A percentile compares a stretch with the other conserved stretches of the same genome.
phyloP scores from a whole-genome alignment of 2,329 filamentous ascomycete species.

The Cephalotrichum gorgonifer region DNA sequence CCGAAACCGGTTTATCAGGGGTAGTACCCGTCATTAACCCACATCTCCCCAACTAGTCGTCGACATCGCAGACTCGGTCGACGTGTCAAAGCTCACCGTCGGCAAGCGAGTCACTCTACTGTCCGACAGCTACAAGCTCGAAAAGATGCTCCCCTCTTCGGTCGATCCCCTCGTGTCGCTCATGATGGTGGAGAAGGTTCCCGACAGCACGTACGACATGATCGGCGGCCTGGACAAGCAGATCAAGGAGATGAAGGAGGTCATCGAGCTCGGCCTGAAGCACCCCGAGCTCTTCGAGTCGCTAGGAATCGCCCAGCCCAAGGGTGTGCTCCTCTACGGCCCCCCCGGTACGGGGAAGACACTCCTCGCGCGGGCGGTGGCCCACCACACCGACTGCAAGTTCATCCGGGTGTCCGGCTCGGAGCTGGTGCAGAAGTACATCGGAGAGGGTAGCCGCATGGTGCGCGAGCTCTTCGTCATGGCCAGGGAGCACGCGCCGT shows the following conservation, averaged over 20 bases:
- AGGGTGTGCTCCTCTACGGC: conserved; percentile 92
- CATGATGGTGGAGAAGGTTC: conserved; percentile 99
- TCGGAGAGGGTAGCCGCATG: conserved; percentile 96
- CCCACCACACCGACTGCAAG: conserved; percentile 97
- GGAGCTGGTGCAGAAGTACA: conserved; percentile 98
- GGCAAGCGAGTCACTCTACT: conserved; percentile 96
- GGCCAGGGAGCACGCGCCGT: conserved; percentile 94
- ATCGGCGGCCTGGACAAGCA: conserved; percentile 97
- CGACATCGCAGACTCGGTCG: conserved; percentile 87
- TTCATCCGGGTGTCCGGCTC: conserved; percentile 96
- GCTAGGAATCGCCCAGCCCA: conserved; percentile 96
- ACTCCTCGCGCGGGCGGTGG: conserved; percentile 84
- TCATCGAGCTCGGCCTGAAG: conserved; percentile 96
- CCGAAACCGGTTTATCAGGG: too few species aligned
- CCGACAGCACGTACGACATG: conserved; percentile 99
- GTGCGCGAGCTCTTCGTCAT: conserved; percentile 98
- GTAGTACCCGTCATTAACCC: conserved; percentile 4
- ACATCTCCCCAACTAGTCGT: conserved; percentile 60
- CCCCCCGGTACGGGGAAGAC: conserved; percentile 97
- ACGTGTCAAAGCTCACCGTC: conserved; percentile 89
- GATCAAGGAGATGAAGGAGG: conserved; percentile 99
- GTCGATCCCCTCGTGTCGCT: conserved; percentile 97
- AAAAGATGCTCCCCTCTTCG: conserved; percentile 96
- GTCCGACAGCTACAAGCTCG: conserved; percentile 96
- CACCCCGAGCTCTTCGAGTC: conserved; percentile 98